These are phyloP conservation scores for Alnus glutinosa DNA, from an alignment of 306 rosid genomes.

Conservation along the genomic window DNA sequence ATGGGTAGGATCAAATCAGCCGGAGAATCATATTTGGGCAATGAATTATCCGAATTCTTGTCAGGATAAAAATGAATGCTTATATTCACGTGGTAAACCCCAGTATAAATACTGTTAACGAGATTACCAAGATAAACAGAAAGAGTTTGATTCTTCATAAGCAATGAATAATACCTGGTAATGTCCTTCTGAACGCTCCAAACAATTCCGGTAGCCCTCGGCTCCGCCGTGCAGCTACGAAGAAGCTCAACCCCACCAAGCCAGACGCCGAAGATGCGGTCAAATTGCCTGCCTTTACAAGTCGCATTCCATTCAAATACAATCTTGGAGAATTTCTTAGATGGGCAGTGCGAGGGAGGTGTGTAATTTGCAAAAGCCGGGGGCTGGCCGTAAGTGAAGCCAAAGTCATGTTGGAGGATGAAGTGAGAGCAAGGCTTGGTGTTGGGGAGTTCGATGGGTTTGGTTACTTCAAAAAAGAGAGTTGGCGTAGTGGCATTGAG, in stretches of 20 bases:
- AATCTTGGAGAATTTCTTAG: constrained; percentile 46
- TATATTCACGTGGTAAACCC: constrained; percentile 78
- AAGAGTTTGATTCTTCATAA: constrained; percentile 56
- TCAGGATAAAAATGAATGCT: constrained; percentile 63
- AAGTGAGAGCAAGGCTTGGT: constrained; percentile 61
- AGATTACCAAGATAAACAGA: constrained; percentile 76
- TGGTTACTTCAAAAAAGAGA: constrained; percentile 66
- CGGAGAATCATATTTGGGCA: constrained; percentile 36
- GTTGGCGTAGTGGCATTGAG: constrained; percentile 44
- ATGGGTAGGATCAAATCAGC: constrained; percentile 87
- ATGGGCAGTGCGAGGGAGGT: constrained; percentile 67
- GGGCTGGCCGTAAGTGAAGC: constrained; percentile 58
- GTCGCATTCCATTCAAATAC: constrained; percentile 83
- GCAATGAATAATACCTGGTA: constrained; percentile 73
- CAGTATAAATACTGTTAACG: constrained; percentile 65
- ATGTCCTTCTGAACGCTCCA: constrained; percentile 87
- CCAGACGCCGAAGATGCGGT: constrained; percentile 92
- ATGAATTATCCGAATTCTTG: constrained; percentile 23
- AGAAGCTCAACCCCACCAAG: constrained; percentile 86
- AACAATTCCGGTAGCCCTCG: constrained; percentile 65
- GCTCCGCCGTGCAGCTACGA: constrained; percentile 92
- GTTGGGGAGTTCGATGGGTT: constrained; percentile 62
- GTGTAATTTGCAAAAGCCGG: constrained; percentile 64
- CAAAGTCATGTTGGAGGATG: constrained; percentile 76
- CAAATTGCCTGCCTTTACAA: constrained; percentile 77